Percentiles rank a stretch among this genome's conserved stretches.
Conservation (phyloP, 129 eudicot genomes). For the Lonicera japonica region DNA sequence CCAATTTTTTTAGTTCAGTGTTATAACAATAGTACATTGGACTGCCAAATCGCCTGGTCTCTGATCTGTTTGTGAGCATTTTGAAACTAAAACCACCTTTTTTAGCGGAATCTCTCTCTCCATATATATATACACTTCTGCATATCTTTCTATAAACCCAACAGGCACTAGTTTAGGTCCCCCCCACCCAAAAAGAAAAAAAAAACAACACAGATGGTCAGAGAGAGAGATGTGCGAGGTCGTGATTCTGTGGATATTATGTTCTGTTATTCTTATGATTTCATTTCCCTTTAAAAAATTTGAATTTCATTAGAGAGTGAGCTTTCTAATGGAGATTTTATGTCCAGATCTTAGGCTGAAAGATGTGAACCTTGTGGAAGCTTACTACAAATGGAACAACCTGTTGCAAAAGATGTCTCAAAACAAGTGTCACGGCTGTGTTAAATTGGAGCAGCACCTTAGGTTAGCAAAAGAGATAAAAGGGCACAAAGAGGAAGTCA, state of each 20-base stretch:
- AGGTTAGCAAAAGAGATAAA: constrained; percentile 61
- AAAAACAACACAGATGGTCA: not conserved
- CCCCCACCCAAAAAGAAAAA: not conserved
- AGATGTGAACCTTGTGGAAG: constrained; percentile 60
- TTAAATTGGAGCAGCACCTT: constrained; percentile 78
- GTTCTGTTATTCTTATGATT: not conserved
- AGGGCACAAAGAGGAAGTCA: constrained; percentile 64
- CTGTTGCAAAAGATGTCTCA: constrained; percentile 82
- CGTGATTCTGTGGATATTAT: not conserved
- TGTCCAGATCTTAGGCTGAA: constrained; percentile 76
- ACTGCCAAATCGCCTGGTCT: not conserved
- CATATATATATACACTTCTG: no score
- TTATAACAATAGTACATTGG: not conserved
- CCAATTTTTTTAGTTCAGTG: no score
- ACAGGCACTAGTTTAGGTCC: no score
- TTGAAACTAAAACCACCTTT: constrained; percentile 1
- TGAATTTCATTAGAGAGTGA: no score
- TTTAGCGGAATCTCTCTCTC: not conserved
- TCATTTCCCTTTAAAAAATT: not conserved
- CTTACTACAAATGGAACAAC: constrained; percentile 59
- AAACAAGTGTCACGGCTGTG: constrained; percentile 92
- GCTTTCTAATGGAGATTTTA: constrained; percentile 9
- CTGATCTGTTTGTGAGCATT: not conserved
- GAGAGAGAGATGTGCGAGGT: not conserved
- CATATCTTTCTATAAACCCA: no score